Evolutionary conservation across 2,329 filamentous ascomycete genomes (phyloP).

Genomic region (Fusarium denticulatum): DNA sequence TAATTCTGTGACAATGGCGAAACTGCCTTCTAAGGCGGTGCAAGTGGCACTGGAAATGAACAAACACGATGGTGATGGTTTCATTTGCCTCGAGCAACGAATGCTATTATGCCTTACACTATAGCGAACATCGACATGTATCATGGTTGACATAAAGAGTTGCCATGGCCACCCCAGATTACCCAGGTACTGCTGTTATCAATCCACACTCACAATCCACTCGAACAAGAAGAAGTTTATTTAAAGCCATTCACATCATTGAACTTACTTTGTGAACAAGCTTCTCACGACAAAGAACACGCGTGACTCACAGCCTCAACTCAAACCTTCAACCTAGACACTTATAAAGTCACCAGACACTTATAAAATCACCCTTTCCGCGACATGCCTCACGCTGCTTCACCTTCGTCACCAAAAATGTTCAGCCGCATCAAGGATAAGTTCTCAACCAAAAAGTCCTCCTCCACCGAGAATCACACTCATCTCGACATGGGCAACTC

Average conservation of each 20-base stretch:
- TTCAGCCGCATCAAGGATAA: conserved; percentile 47
- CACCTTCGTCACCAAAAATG: conserved; percentile 30
- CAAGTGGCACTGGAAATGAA: not conserved
- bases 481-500: conserved; percentile 9
- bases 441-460: conserved; percentile 42
- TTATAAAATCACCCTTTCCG: not conserved
- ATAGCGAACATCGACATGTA: not conserved
- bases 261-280: conserved; percentile 2
- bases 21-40: not conserved
- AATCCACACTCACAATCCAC: not conserved
- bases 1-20: not conserved
- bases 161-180: not conserved
- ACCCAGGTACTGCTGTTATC: not conserved
- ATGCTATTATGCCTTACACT: not conserved
- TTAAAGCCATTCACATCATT: not conserved
- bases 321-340: not conserved
- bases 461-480: not conserved
- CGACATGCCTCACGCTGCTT: conserved; percentile 19
- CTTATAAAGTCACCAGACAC: not conserved
- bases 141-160: not conserved
- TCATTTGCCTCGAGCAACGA: not conserved
- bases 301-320: not conserved
- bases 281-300: not conserved
- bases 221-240: not conserved
- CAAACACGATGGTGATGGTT: not conserved